A percentile compares a stretch with the other conserved stretches of the same genome.
Conservation (phyloP, 768 basidiomycete genomes). For the Trametes cinnabarina region DNA sequence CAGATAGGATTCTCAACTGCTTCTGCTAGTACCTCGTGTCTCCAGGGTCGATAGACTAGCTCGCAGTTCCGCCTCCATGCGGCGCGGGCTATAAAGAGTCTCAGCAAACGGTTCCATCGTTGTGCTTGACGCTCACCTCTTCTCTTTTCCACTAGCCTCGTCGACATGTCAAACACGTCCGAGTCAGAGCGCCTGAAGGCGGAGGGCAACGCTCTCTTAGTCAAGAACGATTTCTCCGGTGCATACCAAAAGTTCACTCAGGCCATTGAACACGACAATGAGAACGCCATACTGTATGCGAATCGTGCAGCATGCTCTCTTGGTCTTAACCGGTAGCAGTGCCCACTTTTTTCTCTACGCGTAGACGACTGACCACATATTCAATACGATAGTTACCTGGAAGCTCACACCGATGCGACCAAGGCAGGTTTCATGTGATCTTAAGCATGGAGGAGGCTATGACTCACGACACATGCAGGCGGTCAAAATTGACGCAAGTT, state of each 20-base stretch:
- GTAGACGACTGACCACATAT: too few species aligned
- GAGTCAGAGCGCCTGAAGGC: constrained; percentile 33
- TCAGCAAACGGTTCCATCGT: not conserved
- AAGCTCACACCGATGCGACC: constrained; percentile 15
- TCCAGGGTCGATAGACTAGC: not conserved
- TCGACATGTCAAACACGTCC: not conserved
- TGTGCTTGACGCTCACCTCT: not conserved
- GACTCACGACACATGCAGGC: not conserved
- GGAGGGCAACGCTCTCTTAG: constrained; percentile 41
- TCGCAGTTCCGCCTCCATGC: not conserved
- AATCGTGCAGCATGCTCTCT: constrained; percentile 46
- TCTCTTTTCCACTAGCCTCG: not conserved
- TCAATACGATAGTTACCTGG: constrained; percentile 10
- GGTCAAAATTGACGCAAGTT: not conserved
- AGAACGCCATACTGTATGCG: constrained; percentile 42
- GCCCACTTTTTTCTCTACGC: too few species aligned
- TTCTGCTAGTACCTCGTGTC: not conserved
- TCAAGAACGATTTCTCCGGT: constrained; percentile 32
- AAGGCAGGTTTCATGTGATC: not conserved
- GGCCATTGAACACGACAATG: constrained; percentile 39
- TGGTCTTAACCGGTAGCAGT: constrained; percentile 35
- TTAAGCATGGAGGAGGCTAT: too few species aligned
- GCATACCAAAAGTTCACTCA: constrained; percentile 42
- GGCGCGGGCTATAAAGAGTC: not conserved
- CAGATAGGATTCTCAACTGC: not conserved